These are phyloP conservation scores for Flaveria brownii DNA, from an alignment of 129 eudicot genomes.

Conservation along the genomic window DNA sequence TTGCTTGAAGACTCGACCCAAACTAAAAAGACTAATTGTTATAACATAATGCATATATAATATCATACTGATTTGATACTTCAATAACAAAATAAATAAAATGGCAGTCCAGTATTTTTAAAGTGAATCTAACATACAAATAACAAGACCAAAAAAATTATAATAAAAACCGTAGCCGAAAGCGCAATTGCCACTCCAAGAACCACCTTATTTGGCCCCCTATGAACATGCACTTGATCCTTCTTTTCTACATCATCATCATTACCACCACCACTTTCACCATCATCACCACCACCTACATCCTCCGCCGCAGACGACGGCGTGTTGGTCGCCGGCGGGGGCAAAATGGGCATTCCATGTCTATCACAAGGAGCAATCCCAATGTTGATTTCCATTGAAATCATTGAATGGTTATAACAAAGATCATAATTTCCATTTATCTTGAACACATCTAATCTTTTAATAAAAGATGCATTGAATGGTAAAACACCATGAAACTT, in stretches of 20 bases:
- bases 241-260: slow-evolving; percentile 31
- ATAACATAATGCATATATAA: no score
- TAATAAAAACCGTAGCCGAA: slow-evolving; percentile 74
- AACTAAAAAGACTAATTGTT: no score
- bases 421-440: slow-evolving; percentile 65
- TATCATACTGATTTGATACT: neutral
- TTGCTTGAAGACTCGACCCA: no score
- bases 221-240: slow-evolving; percentile 29
- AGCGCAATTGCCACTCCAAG: slow-evolving; percentile 96
- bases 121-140: slow-evolving; percentile 48
- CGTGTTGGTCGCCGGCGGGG: slow-evolving; percentile 50
- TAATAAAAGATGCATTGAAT: slow-evolving; percentile 66
- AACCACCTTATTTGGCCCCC: slow-evolving; percentile 86
- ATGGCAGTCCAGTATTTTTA: neutral
- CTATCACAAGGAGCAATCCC: slow-evolving; percentile 90
- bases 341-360: slow-evolving; percentile 75
- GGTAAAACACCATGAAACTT: slow-evolving; percentile 85
- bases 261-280: slow-evolving; percentile 32
- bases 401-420: slow-evolving; percentile 63
- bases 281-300: slow-evolving; percentile 31
- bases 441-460: slow-evolving; percentile 64
- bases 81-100: neutral
- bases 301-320: slow-evolving; percentile 29
- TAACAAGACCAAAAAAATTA: slow-evolving; percentile 67
- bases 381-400: slow-evolving; percentile 55